These are phyloP conservation scores for Monilinia vaccinii-corymbosi DNA, from an alignment of 2,329 filamentous ascomycete genomes.

Conservation along the genomic window DNA sequence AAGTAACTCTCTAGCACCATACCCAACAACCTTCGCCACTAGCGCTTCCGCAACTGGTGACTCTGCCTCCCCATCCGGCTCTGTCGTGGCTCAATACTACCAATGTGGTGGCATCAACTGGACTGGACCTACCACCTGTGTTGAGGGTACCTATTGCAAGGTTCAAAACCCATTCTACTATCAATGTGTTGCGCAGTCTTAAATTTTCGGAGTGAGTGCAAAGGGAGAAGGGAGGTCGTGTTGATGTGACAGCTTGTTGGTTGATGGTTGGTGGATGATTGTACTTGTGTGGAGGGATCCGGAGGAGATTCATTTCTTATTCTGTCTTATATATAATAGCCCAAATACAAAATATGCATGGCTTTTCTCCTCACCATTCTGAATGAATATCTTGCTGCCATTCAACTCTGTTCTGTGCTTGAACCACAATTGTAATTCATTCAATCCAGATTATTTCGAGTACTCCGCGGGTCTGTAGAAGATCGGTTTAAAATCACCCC, in stretches of 20 bases:
- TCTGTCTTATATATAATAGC: neutral
- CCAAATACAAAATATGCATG: constrained; percentile 6
- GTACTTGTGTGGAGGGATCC: too few species aligned
- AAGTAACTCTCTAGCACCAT: too few species aligned
- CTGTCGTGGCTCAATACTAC: constrained; percentile 6
- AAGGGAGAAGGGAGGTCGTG: neutral
- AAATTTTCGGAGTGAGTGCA: neutral
- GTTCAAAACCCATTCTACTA: constrained; percentile 15
- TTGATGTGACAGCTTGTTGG: neutral
- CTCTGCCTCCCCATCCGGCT: neutral
- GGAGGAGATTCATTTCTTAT: constrained; percentile 10
- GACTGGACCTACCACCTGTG: constrained; percentile 16
- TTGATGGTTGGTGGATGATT: neutral
- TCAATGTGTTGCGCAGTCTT: constrained; percentile 1
- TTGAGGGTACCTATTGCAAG: constrained; percentile 13
- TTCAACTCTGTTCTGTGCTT: neutral
- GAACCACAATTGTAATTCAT: too few species aligned
- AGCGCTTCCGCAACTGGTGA: constrained; percentile 3
- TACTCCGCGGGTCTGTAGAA: too few species aligned
- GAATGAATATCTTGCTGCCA: too few species aligned
- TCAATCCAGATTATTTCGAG: neutral
- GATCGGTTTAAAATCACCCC: too few species aligned
- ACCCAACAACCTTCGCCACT: constrained; percentile 5
- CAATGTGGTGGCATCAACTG: constrained; percentile 22
- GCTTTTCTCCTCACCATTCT: neutral